Evolutionary conservation across 345 rosid genomes (phyloP), one percentile per base, ranked within the genome.

Genomic region (Salix purpurea): DNA sequence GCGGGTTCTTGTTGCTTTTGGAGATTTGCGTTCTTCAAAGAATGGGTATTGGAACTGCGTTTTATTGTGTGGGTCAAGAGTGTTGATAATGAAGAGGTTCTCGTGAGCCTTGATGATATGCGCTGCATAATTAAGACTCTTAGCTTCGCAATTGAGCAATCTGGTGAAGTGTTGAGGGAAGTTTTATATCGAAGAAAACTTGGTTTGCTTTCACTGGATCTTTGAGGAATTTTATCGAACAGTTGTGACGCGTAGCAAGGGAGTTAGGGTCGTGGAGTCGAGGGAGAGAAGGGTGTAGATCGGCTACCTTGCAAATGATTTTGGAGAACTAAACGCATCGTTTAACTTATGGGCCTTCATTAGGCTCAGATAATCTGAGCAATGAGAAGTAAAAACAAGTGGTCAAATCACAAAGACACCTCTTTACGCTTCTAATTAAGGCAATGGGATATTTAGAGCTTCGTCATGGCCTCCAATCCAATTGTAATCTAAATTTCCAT

Each of bases 101-200:
- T 77, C 70, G 28, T 61, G 61, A 67, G 46, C 56, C 23, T 67
- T 72, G 76, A 78, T 9, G 54, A 52, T 32, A 72, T n/a, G 7
- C 72, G 80, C 37, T 60, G 80, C 83, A 80, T 80, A 9, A 70
- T 61, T n/a, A 69, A 23, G 58, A 37, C 14, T 16, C 37, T 67
- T 15, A 15, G 32, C 32, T 36, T 73, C 65, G 14, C 42, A 65
- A 50, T 5, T 28, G 52, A 37, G 46, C 11, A 69, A 74, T 74
- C 46, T 16, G 48, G 18, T 32, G 5, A 67, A 44, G 5, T 60
- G 39, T 16, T 32, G 46, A 13, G 30, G 32, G 30, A 1, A 28
- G 44, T 7, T 46, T 7, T 10, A 32, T 66, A 0, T 2, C 14
- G 13, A 74, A n/a, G 71, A 52, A 6, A 74, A 28, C 18, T 66